Conservation (phyloP, 345 rosid species). For the Microcos paniculata region DNA sequence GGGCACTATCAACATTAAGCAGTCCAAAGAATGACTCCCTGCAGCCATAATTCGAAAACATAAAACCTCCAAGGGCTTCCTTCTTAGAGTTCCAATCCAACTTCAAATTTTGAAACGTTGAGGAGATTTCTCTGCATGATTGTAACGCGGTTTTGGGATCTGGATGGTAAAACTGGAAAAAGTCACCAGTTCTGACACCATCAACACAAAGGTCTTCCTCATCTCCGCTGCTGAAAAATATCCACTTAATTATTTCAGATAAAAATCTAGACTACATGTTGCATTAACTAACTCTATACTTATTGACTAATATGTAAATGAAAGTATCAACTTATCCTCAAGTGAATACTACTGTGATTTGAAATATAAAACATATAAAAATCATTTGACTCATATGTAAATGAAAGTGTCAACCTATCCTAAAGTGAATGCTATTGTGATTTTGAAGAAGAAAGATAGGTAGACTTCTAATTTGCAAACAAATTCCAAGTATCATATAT, state of each 20-base stretch:
- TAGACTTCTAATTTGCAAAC: neutral
- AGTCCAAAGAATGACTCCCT: slow-evolving; percentile 48
- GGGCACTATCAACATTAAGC: slow-evolving; percentile 49
- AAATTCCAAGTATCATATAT: neutral
- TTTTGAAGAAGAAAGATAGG: neutral
- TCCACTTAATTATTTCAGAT: neutral
- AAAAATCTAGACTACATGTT: too few species aligned
- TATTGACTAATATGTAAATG: neutral
- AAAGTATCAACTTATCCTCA: neutral
- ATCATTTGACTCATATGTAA: neutral
- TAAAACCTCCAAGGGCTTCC: slow-evolving; percentile 70
- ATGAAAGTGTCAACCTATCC: neutral
- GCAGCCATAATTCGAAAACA: slow-evolving; percentile 54
- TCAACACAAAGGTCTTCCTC: slow-evolving; percentile 55
- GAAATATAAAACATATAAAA: too few species aligned
- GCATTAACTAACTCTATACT: too few species aligned
- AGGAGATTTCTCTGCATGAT: slow-evolving; percentile 36
- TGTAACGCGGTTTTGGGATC: slow-evolving; percentile 41
- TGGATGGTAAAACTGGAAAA: slow-evolving; percentile 60
- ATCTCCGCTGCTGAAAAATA: slow-evolving; percentile 50
- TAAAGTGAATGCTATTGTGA: neutral
- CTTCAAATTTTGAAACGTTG: slow-evolving; percentile 40
- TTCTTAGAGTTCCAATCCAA: slow-evolving; percentile 26
- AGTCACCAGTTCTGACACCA: slow-evolving; percentile 64
- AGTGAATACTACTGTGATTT: too few species aligned